Conservation (phyloP, 305 asterid species). For the Plantago coronopus region DNA sequence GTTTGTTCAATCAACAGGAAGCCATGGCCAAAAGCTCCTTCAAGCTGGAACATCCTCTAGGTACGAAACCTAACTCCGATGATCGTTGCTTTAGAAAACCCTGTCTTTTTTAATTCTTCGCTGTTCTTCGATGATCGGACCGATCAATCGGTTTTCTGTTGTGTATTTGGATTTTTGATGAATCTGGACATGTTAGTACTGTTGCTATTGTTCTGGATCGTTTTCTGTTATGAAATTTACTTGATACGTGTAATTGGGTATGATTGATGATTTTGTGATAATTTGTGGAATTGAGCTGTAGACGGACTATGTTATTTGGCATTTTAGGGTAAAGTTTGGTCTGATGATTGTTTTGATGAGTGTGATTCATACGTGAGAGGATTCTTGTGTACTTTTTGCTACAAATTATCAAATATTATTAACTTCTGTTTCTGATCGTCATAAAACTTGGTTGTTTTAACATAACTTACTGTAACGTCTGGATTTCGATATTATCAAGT, state of each 20-base stretch:
- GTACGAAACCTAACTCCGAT: slow-evolving; percentile 32
- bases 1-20: slow-evolving; percentile 22
- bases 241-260: too few species aligned
- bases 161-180: slow-evolving; percentile 5
- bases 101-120: not conserved
- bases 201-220: slow-evolving; percentile 7
- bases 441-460: not conserved
- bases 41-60: slow-evolving; percentile 78
- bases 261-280: too few species aligned
- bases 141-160: not conserved
- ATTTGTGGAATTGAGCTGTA: not conserved
- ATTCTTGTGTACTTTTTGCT: too few species aligned
- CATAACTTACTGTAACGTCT: not conserved
- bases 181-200: not conserved
- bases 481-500: not conserved
- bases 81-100: not conserved
- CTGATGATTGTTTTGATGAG: not conserved
- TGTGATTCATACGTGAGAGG: not conserved
- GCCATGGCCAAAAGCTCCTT: slow-evolving; percentile 71
- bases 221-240: not conserved
- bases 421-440: not conserved
- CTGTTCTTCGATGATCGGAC: not conserved
- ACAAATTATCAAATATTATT: too few species aligned
- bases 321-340: not conserved
- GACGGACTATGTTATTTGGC: not conserved